Percentiles rank a stretch among this genome's conserved stretches.
These are phyloP conservation scores for Neonectria sp. DNA, from an alignment of 2,329 filamentous ascomycete species.

Conservation along the genomic window DNA sequence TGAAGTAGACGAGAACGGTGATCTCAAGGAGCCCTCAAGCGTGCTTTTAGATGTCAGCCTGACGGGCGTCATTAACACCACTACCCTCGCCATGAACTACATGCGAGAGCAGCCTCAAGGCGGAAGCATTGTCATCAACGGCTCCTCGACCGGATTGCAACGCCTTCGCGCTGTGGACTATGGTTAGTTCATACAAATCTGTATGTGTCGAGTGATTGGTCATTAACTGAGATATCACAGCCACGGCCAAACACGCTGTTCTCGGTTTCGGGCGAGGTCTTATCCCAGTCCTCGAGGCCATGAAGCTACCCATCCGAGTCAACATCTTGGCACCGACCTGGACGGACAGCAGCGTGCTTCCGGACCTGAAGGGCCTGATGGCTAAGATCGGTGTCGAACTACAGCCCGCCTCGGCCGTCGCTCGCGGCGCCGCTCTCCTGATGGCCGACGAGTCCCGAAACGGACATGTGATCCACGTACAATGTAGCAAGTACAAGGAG, in stretches of 20 bases:
- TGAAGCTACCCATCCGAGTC: constrained; percentile 64
- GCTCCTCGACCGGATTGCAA: constrained; percentile 66
- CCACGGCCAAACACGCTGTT: constrained; percentile 68
- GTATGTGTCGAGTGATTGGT: fast-evolving
- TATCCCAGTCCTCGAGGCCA: constrained; percentile 53
- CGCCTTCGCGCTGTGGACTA: constrained; percentile 68
- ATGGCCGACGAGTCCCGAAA: constrained; percentile 64
- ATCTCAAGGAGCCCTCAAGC: constrained; percentile 61
- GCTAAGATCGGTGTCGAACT: constrained; percentile 56
- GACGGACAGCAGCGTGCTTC: constrained; percentile 66
- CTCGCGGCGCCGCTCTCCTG: constrained; percentile 62
- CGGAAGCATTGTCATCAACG: constrained; percentile 69
- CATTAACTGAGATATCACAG: constrained; percentile 44
- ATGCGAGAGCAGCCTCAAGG: constrained; percentile 62
- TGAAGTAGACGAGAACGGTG: constrained; percentile 64
- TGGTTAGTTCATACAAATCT: constrained; percentile 46
- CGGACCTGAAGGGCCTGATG: constrained; percentile 54
- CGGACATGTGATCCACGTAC: constrained; percentile 68
- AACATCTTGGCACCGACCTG: constrained; percentile 71
- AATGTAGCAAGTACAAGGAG: constrained; percentile 65
- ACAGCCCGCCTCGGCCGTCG: constrained; percentile 64
- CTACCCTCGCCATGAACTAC: constrained; percentile 63
- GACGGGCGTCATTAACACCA: constrained; percentile 65
- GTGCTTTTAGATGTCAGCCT: constrained; percentile 65
- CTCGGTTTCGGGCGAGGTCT: constrained; percentile 67